Evolutionary conservation across 345 rosid genomes (phyloP).

Genomic region (Eucalyptus marginata): DNA sequence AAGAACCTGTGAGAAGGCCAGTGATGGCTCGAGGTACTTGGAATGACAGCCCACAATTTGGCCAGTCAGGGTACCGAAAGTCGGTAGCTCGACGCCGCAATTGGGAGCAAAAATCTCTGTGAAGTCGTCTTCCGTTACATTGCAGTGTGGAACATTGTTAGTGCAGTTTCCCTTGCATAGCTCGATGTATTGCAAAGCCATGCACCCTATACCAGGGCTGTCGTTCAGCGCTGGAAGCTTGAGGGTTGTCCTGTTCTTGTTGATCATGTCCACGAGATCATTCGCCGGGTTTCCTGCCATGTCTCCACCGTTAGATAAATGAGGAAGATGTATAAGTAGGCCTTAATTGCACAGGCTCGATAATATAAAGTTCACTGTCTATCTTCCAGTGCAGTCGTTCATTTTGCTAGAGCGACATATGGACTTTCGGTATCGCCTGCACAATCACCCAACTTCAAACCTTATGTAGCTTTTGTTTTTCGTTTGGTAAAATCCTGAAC

Average conservation of each 20-base stretch:
- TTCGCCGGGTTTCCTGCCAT: conserved; percentile 65
- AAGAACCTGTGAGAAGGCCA: conserved; percentile 52
- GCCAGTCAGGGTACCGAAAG: conserved; percentile 61
- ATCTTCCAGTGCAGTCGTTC: background rate
- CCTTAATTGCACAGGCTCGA: background rate
- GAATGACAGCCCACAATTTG: conserved; percentile 65
- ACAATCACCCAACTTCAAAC: background rate
- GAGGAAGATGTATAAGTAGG: background rate
- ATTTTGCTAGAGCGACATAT: background rate
- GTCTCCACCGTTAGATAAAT: background rate
- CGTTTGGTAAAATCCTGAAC: background rate
- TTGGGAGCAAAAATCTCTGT: conserved; percentile 73
- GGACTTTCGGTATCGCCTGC: background rate
- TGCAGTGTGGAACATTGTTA: conserved; percentile 38
- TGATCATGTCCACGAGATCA: conserved; percentile 61
- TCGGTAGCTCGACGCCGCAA: conserved; percentile 77
- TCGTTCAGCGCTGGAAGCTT: conserved; percentile 42
- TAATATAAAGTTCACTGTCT: background rate
- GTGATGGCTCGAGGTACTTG: conserved; percentile 40
- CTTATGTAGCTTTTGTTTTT: background rate
- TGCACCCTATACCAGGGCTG: conserved; percentile 86
- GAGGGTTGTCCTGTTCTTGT: conserved; percentile 51
- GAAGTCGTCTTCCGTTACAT: conserved; percentile 63
- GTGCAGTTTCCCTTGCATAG: conserved; percentile 67
- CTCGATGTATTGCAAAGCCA: conserved; percentile 70